Evolutionary conservation across 352 stramenopile species (phyloP), one percentile per base, ranked within the genome.

Genomic region (Phytophthora chlamydospora): DNA sequence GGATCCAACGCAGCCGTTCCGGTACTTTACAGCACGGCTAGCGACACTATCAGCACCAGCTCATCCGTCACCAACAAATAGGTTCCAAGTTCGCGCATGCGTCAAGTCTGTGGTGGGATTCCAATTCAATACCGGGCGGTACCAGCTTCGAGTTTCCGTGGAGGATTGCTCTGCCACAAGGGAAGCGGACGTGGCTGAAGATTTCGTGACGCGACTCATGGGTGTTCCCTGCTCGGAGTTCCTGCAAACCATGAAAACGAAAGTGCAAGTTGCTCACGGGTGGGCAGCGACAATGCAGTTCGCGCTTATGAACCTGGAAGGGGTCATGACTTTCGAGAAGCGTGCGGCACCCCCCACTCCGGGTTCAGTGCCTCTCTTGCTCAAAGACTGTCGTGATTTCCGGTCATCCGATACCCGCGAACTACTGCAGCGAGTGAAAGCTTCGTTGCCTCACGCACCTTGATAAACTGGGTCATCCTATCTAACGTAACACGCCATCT

Each of bases 21-120:
- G 80, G 62, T 88, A 88, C 64, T 88, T 88, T 29, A 65, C 45
- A 46, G 73, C 75, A 21, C 42, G 47, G n/a, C 41, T 45, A 2
- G 14, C 60, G 1, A 48, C 49, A 12, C 60, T 79, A 0, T 75
- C 66, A 10, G 51, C 58, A 41, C 35, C 41, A 19, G 54, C 0
- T 29, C 41, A 33, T 11, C 27, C 36, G 55, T 50, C 31, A 29
- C 38, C 31, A 46, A 56, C 10, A 41, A 72, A 14, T 49, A 77
- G 68, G 58, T 68, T 86, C n/a, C 57, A 70, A 10, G 78, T 95
- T 39, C 82, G 81, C 17, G 86, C 70, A 13, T 93, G 83, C 53
- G 76, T 95, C 52, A 92, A 95, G 67, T 95, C 86, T 14, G 86
- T 95, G 14, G 66, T 81, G n/a, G 79, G 80, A 0, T 95, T 95